Conservation (phyloP, 2,329 filamentous ascomycete genomes). For the Tolypocladium nubicola region DNA sequence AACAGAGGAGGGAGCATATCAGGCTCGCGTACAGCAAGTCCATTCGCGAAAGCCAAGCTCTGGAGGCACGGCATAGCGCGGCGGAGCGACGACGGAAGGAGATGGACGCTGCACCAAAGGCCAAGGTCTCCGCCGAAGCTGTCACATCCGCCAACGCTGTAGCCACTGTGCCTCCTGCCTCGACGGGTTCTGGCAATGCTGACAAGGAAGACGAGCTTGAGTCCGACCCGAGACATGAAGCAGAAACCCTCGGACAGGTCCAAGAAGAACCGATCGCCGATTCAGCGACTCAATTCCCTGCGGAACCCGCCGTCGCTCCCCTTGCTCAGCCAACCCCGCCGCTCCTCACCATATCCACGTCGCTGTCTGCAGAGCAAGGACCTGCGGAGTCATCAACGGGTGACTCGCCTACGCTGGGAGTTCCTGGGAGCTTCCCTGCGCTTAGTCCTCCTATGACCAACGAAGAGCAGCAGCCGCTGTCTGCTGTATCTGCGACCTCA, state of each 20-base stretch:
- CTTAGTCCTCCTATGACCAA: constrained; percentile 24
- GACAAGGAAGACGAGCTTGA: background rate
- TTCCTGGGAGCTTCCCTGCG: constrained; percentile 51
- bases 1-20: constrained; percentile 69
- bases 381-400: constrained; percentile 3
- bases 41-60: constrained; percentile 61
- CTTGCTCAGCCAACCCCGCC: background rate
- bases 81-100: constrained; percentile 41
- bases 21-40: constrained; percentile 78
- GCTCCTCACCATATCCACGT: constrained; percentile 6
- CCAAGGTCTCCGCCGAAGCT: constrained; percentile 22
- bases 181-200: background rate
- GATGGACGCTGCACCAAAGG: constrained; percentile 32
- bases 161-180: background rate
- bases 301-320: background rate
- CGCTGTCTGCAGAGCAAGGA: constrained; percentile 1
- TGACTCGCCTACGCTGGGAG: constrained; percentile 55
- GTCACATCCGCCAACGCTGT: background rate
- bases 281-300: background rate
- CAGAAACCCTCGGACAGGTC: background rate
- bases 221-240: background rate
- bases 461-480: constrained; percentile 43
- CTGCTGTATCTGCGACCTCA: constrained; percentile 49
- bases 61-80: constrained; percentile 41
- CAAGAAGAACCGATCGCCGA: background rate